Base-by-base conservation (phyloP, 1,284 basidiomycete species). In the Cryptococcus sp. region DNA sequence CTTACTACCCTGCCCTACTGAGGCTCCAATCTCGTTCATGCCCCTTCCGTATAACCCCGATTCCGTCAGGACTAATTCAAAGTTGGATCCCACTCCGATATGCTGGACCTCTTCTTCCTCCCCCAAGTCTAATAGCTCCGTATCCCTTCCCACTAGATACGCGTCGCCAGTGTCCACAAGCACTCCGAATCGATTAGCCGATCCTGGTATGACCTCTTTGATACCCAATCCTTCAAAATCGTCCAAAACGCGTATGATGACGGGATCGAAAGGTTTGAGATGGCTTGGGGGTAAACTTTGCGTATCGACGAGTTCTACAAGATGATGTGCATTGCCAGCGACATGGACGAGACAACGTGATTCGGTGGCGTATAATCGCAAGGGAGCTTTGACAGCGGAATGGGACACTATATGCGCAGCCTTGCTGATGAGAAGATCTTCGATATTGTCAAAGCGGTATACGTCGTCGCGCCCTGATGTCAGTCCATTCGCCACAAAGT, bases 191-290 rank as follows among this genome's bases (percentile, higher is more conserved):
- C 73, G 56, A 25, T 70, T 70, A 13, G 63, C 54, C 7, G 55
- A 53, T 11, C 71, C 73, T 1, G 63, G 35, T n/a, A 61, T 20
- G 16, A 74, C 39, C 3, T 27, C 11, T 6, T 47, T 27, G 3
- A 71, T 61, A 0, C 60, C 69, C 8, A 71, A 41, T 0, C 73
- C 75, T 48, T 71, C 70, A 1, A 76, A 48, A 2, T 67, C 68
- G 22, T 71, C 70, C 11, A 75, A 51, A 17, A 70, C 50, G 3
- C 54, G 38, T 0, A 64, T 40, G 3, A 42, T 27, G 16, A 60
- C 52, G 3, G 52, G 47, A 8, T 47, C 58, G 5, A 22, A 20
- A 11, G 47, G 23, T 23, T n/a, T 55, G 46, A n/a, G 19, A 10
- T 20, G 53, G 22, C 50, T 43, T n/a, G 56, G 59, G 3, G 60